Evolutionary conservation across 306 rosid species (phyloP).

Genomic region (Cucurbita pepo): DNA sequence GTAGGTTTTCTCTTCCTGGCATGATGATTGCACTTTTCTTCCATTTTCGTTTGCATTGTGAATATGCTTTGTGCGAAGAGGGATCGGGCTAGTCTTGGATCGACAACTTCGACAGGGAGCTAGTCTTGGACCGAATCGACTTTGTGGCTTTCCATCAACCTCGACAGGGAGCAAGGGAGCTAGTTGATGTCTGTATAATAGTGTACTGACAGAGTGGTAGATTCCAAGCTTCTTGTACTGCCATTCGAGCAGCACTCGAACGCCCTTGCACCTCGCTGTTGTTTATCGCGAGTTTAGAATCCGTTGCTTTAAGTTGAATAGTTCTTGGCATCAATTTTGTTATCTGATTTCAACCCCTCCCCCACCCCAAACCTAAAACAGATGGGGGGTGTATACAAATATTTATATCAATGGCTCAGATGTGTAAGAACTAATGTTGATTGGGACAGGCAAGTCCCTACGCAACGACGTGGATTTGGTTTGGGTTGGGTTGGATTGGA

Average conservation of each 20-base stretch:
- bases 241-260: not conserved
- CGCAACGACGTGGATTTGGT: not conserved
- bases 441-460: not conserved
- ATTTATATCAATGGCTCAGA: not conserved
- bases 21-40: conserved; percentile 10
- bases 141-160: conserved; percentile 17
- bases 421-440: conserved; percentile 2
- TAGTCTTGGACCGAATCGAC: conserved; percentile 15
- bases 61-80: conserved; percentile 28
- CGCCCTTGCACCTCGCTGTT: not conserved
- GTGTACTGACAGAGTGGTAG: conserved; percentile 2
- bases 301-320: conserved; percentile 32
- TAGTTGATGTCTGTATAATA: conserved; percentile 44
- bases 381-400: conserved; percentile 5
- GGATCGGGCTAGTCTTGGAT: conserved; percentile 9
- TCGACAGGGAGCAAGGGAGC: conserved; percentile 1
- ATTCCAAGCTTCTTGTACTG: not conserved
- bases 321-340: conserved; percentile 32
- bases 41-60: conserved; percentile 12
- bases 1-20: conserved; percentile 15
- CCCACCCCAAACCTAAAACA: conserved; percentile 2
- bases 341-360: conserved; percentile 13
- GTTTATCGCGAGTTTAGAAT: not conserved
- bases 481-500: no score
- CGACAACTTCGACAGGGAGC: conserved; percentile 1